These are phyloP conservation scores for Allantophomopsis cytisporea DNA, from an alignment of 2,329 filamentous ascomycete species.

Conservation along the genomic window DNA sequence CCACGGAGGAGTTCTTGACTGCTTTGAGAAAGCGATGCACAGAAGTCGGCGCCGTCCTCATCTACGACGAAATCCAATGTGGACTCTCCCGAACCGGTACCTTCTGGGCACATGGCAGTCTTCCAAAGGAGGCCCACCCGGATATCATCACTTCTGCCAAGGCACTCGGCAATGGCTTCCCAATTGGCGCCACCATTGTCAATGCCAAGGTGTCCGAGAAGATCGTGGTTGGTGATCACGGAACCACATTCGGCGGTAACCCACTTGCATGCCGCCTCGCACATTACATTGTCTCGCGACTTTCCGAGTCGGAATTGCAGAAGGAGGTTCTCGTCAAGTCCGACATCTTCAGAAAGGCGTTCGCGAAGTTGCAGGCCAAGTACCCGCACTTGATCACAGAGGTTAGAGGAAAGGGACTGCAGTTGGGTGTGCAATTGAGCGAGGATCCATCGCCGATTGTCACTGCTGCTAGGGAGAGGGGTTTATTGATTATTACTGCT, in stretches of 20 bases:
- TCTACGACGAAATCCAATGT: constrained; percentile 97
- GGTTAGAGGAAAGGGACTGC: constrained; percentile 70
- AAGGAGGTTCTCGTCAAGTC: constrained; percentile 56
- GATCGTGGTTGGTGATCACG: constrained; percentile 53
- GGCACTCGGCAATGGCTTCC: constrained; percentile 91
- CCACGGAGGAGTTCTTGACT: constrained; percentile 67
- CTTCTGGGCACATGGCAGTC: constrained; percentile 75
- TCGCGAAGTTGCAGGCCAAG: constrained; percentile 38
- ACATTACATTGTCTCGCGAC: constrained; percentile 69
- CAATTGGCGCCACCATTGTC: constrained; percentile 70
- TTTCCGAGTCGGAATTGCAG: constrained; percentile 61
- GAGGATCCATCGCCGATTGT: constrained; percentile 62
- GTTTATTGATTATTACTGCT: constrained; percentile 80
- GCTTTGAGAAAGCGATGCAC: constrained; percentile 76
- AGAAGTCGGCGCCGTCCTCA: constrained; percentile 75
- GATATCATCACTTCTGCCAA: constrained; percentile 93
- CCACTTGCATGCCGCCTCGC: constrained; percentile 59
- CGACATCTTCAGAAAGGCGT: constrained; percentile 40
- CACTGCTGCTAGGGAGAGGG: constrained; percentile 75
- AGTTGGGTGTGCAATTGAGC: constrained; percentile 74
- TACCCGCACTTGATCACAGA: constrained; percentile 66
- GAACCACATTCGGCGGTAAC: constrained; percentile 65
- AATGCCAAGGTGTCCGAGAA: constrained; percentile 50
- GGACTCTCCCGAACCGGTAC: constrained; percentile 76
- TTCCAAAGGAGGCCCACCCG: constrained; percentile 72